A percentile compares a stretch with the other conserved stretches of the same genome.
phyloP scores from a whole-genome alignment of 1,284 basidiomycete genomes.

The Apiotrichum brassicae region DNA sequence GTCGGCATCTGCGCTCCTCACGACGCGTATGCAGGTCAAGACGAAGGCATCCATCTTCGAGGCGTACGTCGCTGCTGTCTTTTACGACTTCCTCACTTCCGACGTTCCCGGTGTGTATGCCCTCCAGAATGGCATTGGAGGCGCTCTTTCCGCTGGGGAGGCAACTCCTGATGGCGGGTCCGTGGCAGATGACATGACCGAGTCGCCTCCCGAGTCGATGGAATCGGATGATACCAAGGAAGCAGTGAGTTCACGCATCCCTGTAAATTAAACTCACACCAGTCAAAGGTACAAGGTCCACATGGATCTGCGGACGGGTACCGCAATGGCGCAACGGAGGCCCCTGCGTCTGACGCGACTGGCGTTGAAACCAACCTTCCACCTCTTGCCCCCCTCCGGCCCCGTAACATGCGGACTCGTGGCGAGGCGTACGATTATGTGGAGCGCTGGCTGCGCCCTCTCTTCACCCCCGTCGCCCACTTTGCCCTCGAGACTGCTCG shows the following conservation, averaged over 20 bases:
- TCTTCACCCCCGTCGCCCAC: slow-evolving; percentile 31
- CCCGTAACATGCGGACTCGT: slow-evolving; percentile 13
- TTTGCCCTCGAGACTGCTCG: slow-evolving; percentile 21
- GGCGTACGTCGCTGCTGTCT: slow-evolving; percentile 38
- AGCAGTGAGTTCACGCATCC: no score
- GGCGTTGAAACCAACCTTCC: no score
- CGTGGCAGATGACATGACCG: background rate
- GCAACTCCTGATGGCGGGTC: slow-evolving; percentile 7
- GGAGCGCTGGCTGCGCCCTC: slow-evolving; percentile 31
- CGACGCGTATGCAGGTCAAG: slow-evolving; percentile 19
- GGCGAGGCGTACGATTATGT: slow-evolving; percentile 31
- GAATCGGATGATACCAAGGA: background rate
- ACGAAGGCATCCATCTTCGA: slow-evolving; percentile 32
- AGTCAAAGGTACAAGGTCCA: no score
- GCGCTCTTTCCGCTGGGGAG: background rate
- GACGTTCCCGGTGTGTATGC: slow-evolving; percentile 10
- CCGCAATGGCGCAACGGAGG: no score
- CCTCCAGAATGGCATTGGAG: background rate
- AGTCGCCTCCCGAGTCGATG: background rate
- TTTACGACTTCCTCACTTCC: slow-evolving; percentile 24
- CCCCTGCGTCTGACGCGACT: no score
- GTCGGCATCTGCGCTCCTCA: slow-evolving; percentile 9
- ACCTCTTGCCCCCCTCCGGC: background rate
- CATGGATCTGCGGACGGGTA: no score
- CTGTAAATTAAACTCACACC: no score